These are phyloP conservation scores for Cunninghamia lanceolata DNA, from an alignment of 75 land plant genomes.

Conservation along the genomic window DNA sequence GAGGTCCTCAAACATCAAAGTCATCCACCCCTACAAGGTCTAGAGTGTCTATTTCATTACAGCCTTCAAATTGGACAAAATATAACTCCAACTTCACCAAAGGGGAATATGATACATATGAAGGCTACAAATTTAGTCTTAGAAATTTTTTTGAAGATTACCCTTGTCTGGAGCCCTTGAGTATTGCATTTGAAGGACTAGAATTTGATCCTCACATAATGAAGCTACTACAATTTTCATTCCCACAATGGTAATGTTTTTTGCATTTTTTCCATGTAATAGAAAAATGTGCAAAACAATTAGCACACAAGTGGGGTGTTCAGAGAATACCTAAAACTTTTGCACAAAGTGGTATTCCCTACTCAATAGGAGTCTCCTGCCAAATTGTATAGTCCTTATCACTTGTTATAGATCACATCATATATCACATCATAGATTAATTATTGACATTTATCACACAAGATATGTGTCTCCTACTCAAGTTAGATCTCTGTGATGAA, in stretches of 20 bases:
- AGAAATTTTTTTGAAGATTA: slow-evolving; percentile 30
- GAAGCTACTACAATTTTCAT: slow-evolving; percentile 4
- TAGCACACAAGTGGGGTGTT: slow-evolving; percentile 7
- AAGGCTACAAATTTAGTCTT: slow-evolving; percentile 18
- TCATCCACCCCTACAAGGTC: too few relatives aligned
- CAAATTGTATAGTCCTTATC: slow-evolving; percentile 33
- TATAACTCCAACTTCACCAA: too few relatives aligned
- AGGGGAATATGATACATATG: slow-evolving; percentile 3
- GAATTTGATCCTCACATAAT: not conserved
- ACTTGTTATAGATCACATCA: slow-evolving; percentile 47
- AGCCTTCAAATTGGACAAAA: too few relatives aligned
- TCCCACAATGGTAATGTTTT: slow-evolving; percentile 23
- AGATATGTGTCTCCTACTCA: slow-evolving; percentile 37
- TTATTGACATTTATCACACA: slow-evolving; percentile 32
- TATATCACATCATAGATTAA: too few relatives aligned
- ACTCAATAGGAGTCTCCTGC: not conserved
- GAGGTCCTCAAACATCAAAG: too few relatives aligned
- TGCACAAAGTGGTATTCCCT: slow-evolving; percentile 6
- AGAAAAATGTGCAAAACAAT: not conserved
- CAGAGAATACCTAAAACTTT: not conserved
- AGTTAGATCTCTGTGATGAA: slow-evolving; percentile 55
- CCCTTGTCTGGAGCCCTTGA: slow-evolving; percentile 32
- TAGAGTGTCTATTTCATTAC: too few relatives aligned
- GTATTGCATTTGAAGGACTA: slow-evolving; percentile 21
- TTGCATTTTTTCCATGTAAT: slow-evolving; percentile 28